Base-by-base conservation (phyloP, 106 monocot species). In the Dendrobium nobile region DNA sequence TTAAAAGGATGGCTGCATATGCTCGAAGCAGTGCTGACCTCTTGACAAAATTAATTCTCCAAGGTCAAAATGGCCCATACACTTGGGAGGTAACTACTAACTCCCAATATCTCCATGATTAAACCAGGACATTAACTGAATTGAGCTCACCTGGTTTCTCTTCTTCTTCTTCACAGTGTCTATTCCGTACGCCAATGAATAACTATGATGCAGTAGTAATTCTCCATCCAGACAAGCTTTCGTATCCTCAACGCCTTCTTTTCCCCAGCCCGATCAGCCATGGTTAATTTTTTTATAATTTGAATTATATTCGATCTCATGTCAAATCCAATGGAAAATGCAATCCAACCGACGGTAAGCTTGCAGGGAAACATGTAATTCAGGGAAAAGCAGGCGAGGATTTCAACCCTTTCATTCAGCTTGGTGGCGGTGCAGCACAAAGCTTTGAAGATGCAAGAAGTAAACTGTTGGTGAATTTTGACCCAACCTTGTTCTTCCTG, bases 181-280 rank as follows among this genome's bases (percentile, higher is more conserved):
- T 99, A 16, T 93, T 99, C 43, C 82, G 88, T 47, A 99, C 95
- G 28, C 95, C 99, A 40, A 74, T 99, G 81, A 88, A 89, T 72
- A 93, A 91, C 72, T 99, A 95, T 82, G 99, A 95, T 88, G 99
- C 99, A 6, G 84, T 99, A 2, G 79, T 95, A 65, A 83, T 93
- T 80, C 87, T 99, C 33, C 99, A 99, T 75, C 84, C 72, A 54
- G 88, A 99, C 24, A 93, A 87, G 54, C 88, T 99, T 41, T 73
- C 88, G 6, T 86, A 82, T 84, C 95, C 99, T 44, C 83, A 86
- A 7, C 86, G 90, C 31, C 90, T 99, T 61, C 93, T 95, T 81
- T 95, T 93, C 58, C 89, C 95, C 20, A 73, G 85, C 65, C 86
- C 88, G 42, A 81, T 82, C 48, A 84, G 74, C 19, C 81, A 82